Conservation (phyloP, 441 rosid genomes). For the Kokia cookei region DNA sequence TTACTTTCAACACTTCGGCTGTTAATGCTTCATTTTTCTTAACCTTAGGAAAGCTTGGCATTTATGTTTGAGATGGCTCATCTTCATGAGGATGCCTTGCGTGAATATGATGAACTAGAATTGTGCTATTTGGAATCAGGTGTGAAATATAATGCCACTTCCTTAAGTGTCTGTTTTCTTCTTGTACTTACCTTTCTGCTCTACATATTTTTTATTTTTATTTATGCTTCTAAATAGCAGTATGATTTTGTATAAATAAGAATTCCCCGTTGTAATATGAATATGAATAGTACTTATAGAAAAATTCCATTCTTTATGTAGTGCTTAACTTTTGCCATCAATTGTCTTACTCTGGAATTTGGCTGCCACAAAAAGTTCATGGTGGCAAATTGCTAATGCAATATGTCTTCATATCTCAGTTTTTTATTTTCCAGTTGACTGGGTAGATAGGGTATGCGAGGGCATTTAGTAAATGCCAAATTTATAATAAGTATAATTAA, state of each 20-base stretch:
- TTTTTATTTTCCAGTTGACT: neutral
- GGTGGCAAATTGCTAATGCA: neutral
- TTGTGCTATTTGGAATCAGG: slow-evolving; percentile 98
- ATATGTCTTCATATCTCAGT: neutral
- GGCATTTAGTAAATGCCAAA: slow-evolving; percentile 1
- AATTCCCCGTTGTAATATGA: neutral
- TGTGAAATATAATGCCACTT: slow-evolving; percentile 15
- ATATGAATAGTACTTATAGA: neutral
- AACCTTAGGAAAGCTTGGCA: slow-evolving; percentile 94
- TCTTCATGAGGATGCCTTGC: slow-evolving; percentile 93
- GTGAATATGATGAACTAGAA: slow-evolving; percentile 97
- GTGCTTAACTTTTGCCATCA: neutral
- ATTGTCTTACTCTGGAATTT: neutral
- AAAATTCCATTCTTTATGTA: neutral
- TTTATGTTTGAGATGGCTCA: slow-evolving; percentile 98
- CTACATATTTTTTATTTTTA: neutral
- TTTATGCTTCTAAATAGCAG: neutral
- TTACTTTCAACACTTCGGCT: neutral
- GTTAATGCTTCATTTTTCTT: slow-evolving; percentile 9
- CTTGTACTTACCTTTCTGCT: neutral
- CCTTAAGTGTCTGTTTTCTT: neutral
- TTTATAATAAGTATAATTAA: neutral
- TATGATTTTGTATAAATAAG: neutral
- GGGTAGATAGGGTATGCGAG: neutral
- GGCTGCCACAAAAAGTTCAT: neutral